Base-by-base conservation (phyloP, 2,329 filamentous ascomycete genomes). In the Penicillium sp. region DNA sequence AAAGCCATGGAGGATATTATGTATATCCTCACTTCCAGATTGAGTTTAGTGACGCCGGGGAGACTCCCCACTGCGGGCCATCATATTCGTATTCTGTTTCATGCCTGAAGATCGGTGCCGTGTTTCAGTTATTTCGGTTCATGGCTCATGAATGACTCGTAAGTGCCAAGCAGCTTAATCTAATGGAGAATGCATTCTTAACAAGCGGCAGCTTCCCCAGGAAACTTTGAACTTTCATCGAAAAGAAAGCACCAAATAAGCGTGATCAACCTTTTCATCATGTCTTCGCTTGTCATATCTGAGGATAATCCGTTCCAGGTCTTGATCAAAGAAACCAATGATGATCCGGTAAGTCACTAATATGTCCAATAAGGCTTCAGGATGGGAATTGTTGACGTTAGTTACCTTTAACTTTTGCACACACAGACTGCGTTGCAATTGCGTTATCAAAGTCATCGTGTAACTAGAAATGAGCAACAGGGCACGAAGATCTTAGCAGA, bases 401-500 rank as follows among this genome's bases (percentile, higher is more conserved):
- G 3, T 47, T 29, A n/a, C 25, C 25, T 14, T 5, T 23, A 26
- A 44, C 25, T 11, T 21, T 10, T n/a, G 46, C 2, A 35, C 46
- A 49, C 2, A 35, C 29, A 49, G 46, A 33, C 21, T 42, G 10
- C 4, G 13, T 21, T 50, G 13, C 16, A 42, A 19, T 47, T 21
- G 9, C 81, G 87, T 27, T 96, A 96, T 72, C 78, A 82, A 4
- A 81, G 78, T 1, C 92, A 96, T 71, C 87, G 93, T 46, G 82
- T 77, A 5, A 87, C 83, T 52, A 85, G 92, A 48, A 96, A 95
- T 69, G 79, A 78, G 4, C 89, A 93, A 67, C 92, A 96, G 71
- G 87, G 82, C 62, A 83, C 80, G 13, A 91, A 89, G 66, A 87
- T 96, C 56, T 80, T 95, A 2, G 59, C 80, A 0, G 53, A 66